Evolutionary conservation across 768 basidiomycete species (phyloP), one percentile per base, ranked within the genome.

Genomic region (Podaxis mareebaensis): DNA sequence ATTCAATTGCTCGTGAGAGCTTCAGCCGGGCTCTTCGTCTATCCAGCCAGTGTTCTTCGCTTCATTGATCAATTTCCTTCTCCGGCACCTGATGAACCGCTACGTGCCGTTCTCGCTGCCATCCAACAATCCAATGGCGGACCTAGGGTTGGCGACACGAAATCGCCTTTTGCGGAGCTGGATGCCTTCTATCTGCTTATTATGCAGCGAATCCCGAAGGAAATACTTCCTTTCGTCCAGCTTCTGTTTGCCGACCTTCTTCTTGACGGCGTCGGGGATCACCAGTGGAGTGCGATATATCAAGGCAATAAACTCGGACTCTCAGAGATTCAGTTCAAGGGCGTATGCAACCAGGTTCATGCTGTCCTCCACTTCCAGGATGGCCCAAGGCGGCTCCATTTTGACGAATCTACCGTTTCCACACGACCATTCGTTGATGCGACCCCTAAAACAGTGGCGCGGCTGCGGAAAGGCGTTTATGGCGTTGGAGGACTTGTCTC

Each of bases 11-110:
- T 68, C 8, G 67, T 73, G 11, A 30, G 61, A 4, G 67, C 67
- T 38, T 62, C 72, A 0, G 64, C 65, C 0, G 67, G 72, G 0
- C 64, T 72, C 7, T 74, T 74, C 53, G 69, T 74, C 11, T 73
- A 72, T 56, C 69, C 72, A 1, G 33, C 72, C 20, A 72, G 72
- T 0, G 69, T 73, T 5, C 56, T 70, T 57, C 70, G 69, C 52
- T 74, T 71, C 49, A 65, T 73, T 12, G 70, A 67, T 33, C 67
- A 68, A 8, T 53, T 66, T 20, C 53, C 56, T 2, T 61, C 56
- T 11, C 65, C 64, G 24, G 33, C 39, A 7, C 20, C 49, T 22
- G 36, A 55, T 11, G 38, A 39, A 15, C 36, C 20, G 6, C 36
- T 55, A 20, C 38, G n/a, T 4, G 36, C n/a, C 2, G 38, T 55